These are phyloP conservation scores for Umbellularia californica DNA, from an alignment of 164 flowering plant species.

Conservation along the genomic window DNA sequence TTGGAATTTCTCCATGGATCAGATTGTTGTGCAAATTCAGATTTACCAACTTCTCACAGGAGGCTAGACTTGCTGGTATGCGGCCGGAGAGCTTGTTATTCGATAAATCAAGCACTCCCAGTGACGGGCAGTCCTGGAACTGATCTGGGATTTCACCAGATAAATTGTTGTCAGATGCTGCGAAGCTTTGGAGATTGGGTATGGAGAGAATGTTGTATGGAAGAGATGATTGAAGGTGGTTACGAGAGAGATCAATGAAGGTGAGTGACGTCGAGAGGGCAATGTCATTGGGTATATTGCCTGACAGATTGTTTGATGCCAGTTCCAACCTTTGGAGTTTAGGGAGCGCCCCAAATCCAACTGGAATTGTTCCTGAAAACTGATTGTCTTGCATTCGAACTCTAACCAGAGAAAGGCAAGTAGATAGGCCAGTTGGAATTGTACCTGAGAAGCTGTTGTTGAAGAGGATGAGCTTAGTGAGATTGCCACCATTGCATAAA, in stretches of 20 bases:
- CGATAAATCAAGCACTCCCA: slow-evolving; percentile 79
- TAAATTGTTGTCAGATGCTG: slow-evolving; percentile 56
- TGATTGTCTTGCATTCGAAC: slow-evolving; percentile 78
- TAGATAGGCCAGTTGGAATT: slow-evolving; percentile 51
- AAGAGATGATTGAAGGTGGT: slow-evolving; percentile 60
- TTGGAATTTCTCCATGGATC: slow-evolving; percentile 70
- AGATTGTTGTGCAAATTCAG: slow-evolving; percentile 62
- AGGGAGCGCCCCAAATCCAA: slow-evolving; percentile 67
- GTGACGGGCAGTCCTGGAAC: slow-evolving; percentile 83
- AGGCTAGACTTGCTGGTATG: slow-evolving; percentile 74
- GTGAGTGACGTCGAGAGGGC: slow-evolving; percentile 63
- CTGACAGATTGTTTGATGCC: slow-evolving; percentile 70
- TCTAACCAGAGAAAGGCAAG: slow-evolving; percentile 65
- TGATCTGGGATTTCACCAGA: slow-evolving; percentile 72
- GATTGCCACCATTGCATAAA: slow-evolving; percentile 62
- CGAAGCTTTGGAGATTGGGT: slow-evolving; percentile 69
- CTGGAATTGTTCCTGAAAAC: slow-evolving; percentile 68
- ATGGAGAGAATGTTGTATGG: slow-evolving; percentile 74
- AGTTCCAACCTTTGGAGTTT: slow-evolving; percentile 74
- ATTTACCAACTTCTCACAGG: slow-evolving; percentile 68
- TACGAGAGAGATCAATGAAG: slow-evolving; percentile 75
- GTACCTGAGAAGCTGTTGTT: slow-evolving; percentile 78
- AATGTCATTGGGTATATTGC: slow-evolving; percentile 70
- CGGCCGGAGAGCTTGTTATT: slow-evolving; percentile 63
- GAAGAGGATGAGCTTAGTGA: slow-evolving; percentile 90